Percentiles rank a stretch among this genome's conserved stretches.
Conservation (phyloP, 2,329 filamentous ascomycete genomes). For the Drechslera avenae region DNA sequence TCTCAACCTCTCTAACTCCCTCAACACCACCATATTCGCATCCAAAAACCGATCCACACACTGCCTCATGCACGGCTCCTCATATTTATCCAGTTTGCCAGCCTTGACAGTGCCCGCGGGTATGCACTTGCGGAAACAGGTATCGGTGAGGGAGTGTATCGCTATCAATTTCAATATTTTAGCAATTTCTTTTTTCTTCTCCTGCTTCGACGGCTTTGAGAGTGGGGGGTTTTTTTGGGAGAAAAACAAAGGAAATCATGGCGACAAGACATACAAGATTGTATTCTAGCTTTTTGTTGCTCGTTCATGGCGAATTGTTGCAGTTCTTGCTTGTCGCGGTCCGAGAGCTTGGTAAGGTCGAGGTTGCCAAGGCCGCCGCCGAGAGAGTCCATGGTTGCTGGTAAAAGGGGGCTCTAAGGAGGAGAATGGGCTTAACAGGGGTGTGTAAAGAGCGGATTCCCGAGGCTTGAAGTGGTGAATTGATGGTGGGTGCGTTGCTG, state of each 20-base stretch:
- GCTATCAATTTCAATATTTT: constrained; percentile 41
- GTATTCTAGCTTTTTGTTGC: constrained; percentile 79
- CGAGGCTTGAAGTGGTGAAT: not conserved
- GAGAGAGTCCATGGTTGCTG: constrained; percentile 38
- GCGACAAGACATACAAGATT: constrained; percentile 47
- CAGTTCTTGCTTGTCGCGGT: constrained; percentile 84
- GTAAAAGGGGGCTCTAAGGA: not conserved
- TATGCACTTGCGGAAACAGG: constrained; percentile 96
- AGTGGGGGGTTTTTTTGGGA: not conserved
- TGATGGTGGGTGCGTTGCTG: not conserved
- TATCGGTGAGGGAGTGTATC: constrained; percentile 71
- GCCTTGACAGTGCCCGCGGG: constrained; percentile 72
- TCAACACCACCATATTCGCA: constrained; percentile 81
- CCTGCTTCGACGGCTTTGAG: not conserved
- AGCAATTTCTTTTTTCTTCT: not conserved
- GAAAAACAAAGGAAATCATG: not conserved
- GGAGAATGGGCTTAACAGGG: constrained; percentile 7
- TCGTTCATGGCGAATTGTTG: constrained; percentile 85
- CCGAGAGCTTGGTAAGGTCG: constrained; percentile 76
- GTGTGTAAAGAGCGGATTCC: too few relatives aligned
- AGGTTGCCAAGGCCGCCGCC: constrained; percentile 55
- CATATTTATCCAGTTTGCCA: constrained; percentile 73
- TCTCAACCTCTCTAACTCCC: constrained; percentile 73
- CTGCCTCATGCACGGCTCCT: constrained; percentile 86
- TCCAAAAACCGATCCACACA: constrained; percentile 96